phyloP scores from a whole-genome alignment of 352 stramenopile genomes.

The Elongisporangium anandrum region DNA sequence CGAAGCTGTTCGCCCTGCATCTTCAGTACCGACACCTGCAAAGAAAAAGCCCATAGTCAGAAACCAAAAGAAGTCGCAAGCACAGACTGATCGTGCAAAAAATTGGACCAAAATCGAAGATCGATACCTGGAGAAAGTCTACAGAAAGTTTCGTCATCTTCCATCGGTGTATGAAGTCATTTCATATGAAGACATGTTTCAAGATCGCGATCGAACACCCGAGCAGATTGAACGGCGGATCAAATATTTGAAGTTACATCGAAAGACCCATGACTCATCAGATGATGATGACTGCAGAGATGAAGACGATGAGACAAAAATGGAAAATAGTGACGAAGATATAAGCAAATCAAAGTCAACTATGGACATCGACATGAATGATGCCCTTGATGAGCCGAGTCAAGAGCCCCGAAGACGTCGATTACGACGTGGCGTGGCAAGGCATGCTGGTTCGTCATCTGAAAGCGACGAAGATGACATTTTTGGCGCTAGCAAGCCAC shows the following conservation, averaged over 20 bases:
- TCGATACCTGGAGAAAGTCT: constrained; percentile 75
- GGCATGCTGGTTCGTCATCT: constrained; percentile 25
- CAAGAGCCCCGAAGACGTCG: constrained; percentile 12
- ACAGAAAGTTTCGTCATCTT: constrained; percentile 72
- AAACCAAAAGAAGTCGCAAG: constrained; percentile 14
- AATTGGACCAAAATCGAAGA: constrained; percentile 84
- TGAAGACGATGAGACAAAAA: constrained; percentile 11
- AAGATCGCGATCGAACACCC: constrained; percentile 76
- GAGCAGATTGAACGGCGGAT: constrained; percentile 84
- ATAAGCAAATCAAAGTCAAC: background rate
- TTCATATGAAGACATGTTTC: constrained; percentile 89
- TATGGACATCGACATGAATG: constrained; percentile 5
- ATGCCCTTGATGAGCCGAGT: background rate
- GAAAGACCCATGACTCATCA: constrained; percentile 66
- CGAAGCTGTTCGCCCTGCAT: background rate
- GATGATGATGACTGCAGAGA: constrained; percentile 40
- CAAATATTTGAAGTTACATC: constrained; percentile 77
- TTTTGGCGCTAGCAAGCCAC: constrained; percentile 7
- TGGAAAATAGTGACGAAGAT: constrained; percentile 3
- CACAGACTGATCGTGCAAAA: constrained; percentile 52
- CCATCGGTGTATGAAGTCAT: constrained; percentile 85
- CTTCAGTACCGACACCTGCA: background rate
- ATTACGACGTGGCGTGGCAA: constrained; percentile 36
- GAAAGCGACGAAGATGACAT: constrained; percentile 46
- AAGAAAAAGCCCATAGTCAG: constrained; percentile 11